Evolutionary conservation across 2,329 filamentous ascomycete genomes (phyloP).

Genomic region (Sporothrix schenckii): DNA sequence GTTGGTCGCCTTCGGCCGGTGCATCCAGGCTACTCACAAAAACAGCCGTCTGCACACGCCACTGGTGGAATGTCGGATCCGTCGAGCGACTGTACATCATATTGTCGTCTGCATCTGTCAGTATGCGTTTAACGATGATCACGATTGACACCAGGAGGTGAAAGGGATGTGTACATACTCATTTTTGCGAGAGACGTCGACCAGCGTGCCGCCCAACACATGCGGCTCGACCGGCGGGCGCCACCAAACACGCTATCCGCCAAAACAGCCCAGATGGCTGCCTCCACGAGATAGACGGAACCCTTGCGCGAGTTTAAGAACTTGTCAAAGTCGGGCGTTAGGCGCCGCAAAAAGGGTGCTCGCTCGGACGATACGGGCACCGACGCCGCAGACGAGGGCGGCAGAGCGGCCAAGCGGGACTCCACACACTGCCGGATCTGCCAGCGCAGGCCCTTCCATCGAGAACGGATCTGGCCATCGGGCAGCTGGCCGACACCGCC

Average conservation of each 20-base stretch:
- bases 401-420: slow-evolving; percentile 1
- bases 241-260: slow-evolving; percentile 30
- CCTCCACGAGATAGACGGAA: slow-evolving; percentile 26
- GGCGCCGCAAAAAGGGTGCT: slow-evolving; percentile 20
- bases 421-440: slow-evolving; percentile 31
- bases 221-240: slow-evolving; percentile 29
- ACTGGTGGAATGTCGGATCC: slow-evolving; percentile 32
- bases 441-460: slow-evolving; percentile 30
- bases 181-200: slow-evolving; percentile 10
- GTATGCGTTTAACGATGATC: background rate
- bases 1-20: background rate
- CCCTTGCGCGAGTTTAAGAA: slow-evolving; percentile 21
- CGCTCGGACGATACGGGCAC: slow-evolving; percentile 2
- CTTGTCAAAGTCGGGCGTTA: slow-evolving; percentile 24
- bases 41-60: slow-evolving; percentile 32
- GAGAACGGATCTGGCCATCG: slow-evolving; percentile 27
- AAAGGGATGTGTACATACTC: slow-evolving; percentile 9
- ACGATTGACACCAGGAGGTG: background rate
- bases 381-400: background rate
- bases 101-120: slow-evolving; percentile 17
- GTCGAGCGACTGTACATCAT: slow-evolving; percentile 16
- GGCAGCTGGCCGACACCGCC: slow-evolving; percentile 23
- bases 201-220: slow-evolving; percentile 32
- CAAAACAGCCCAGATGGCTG: slow-evolving; percentile 31
- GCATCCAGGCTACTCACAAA: slow-evolving; percentile 21